Percentiles rank a stretch among this genome's conserved stretches.
Evolutionary conservation across 1,284 basidiomycete genomes (phyloP).

Genomic region (Sporisorium scitamineum): DNA sequence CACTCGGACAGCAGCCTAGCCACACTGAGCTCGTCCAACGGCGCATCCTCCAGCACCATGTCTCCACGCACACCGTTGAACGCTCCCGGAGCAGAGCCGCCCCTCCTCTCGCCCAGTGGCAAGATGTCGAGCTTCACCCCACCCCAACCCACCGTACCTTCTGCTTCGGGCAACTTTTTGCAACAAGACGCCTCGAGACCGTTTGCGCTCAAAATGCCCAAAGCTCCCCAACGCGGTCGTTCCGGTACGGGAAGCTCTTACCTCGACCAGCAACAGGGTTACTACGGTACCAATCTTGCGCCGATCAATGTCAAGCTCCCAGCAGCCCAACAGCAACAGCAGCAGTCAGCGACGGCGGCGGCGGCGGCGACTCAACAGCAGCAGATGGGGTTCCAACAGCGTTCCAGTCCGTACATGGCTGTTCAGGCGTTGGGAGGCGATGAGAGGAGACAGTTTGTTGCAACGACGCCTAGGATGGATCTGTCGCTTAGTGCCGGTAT

Average conservation of each 20-base stretch:
- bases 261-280: slow-evolving; percentile 32
- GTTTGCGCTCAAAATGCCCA: slow-evolving; percentile 56
- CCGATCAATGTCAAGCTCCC: slow-evolving; percentile 32
- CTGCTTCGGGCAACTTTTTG: slow-evolving; percentile 24
- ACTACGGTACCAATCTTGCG: slow-evolving; percentile 29
- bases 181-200: slow-evolving; percentile 37
- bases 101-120: slow-evolving; percentile 39
- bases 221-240: slow-evolving; percentile 26
- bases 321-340: slow-evolving; percentile 17
- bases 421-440: slow-evolving; percentile 12
- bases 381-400: slow-evolving; percentile 20
- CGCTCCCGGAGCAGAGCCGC: slow-evolving; percentile 35
- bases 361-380: slow-evolving; percentile 18
- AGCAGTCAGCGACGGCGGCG: too few relatives aligned
- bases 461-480: slow-evolving; percentile 34
- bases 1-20: slow-evolving; percentile 52
- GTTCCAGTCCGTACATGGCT: slow-evolving; percentile 32
- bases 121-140: slow-evolving; percentile 36
- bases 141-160: slow-evolving; percentile 45
- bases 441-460: slow-evolving; percentile 27
- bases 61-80: slow-evolving; percentile 52
- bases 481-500: slow-evolving; percentile 16
- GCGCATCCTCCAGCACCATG: slow-evolving; percentile 35
- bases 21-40: slow-evolving; percentile 29
- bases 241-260: slow-evolving; percentile 36